Base-by-base conservation (phyloP, 78 protist species). In the Creolimax fragrantissima region DNA sequence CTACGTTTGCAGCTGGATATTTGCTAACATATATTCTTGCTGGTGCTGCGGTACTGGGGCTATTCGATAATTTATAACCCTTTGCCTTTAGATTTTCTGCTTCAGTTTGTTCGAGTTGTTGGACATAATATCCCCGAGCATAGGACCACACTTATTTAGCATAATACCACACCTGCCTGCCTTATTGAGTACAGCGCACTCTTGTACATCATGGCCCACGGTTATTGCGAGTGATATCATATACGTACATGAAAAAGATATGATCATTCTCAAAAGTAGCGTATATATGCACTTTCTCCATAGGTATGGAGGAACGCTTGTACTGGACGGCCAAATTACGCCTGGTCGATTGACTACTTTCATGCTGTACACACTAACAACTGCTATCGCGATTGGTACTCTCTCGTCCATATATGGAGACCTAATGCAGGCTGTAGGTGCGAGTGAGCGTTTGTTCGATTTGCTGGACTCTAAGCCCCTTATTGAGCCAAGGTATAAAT, bases 401-500 rank as follows among this genome's bases (percentile, higher is more conserved):
- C 85, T 90, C 88, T 47, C 92, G 45, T 42, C 45, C 5, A 45
- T 91, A 4, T 85, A 42, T 39, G 89, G 81, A 3, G 84, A 44
- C 81, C 3, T 91, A 17, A 90, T 92, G 95, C 81, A 92, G 36
- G 96, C 98, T 0, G 47, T 95, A 32, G 97, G 97, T 11, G 93
- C 97, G 43, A 90, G 95, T 0, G 93, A 43, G 44, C 85, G 98
- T 11, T 94, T 97, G n/a, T 97, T 96, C 81, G 95, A 94, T 45
- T 86, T 97, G 7, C 85, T 97, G 47, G 98, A 97, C 67, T 43
- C 44, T 41, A 32, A 0, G 7, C 86, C 86, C 6, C 42, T 39
- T 5, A 83, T 83, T 5, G 86, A 83, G 7, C 86, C 86, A 1
- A 24, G 24, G 74, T 58, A 58, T 83, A 11, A 5, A 58, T 58